Base-by-base conservation (phyloP, 768 basidiomycete genomes). In the Termitomyces bulborhizus region DNA sequence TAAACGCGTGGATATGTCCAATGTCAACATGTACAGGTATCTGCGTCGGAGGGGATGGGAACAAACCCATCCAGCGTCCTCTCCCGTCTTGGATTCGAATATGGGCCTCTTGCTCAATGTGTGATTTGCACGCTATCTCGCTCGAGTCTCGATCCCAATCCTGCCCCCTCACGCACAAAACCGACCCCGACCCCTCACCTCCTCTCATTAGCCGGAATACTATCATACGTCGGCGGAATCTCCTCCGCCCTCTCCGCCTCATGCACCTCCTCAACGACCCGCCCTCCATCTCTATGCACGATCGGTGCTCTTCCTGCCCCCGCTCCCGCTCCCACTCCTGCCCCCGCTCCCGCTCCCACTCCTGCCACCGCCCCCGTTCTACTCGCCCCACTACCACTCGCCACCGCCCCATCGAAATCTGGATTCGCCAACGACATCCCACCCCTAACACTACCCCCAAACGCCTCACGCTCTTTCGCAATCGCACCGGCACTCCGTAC, bases 241-340 rank as follows among this genome's bases (percentile, higher is more conserved):
- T 40, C 40, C n/a, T 40, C 40, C 1, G 7, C n/a, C n/a, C 1
- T 7, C 40, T 11, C 40, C 40, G 1, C 39, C n/a, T 40, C 37
- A 15, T 16, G 37, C 37, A 37, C 40, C 1, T 40, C 40, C 40
- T 40, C 40, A 4, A 40, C 40, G 3, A 40, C n/a, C n/a, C 40
- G 40, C 18, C 40, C 40, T 7, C 39, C 68, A 50, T 67, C 69
- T 53, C 61, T 60, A 48, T 69, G 69, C 48, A 68, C 67, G 32
- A 67, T 55, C 47, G 55, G 45, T n/a, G 45, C 16, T n/a, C 45
- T n/a, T n/a, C n/a, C n/a, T n/a, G n/a, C n/a, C n/a, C n/a, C n/a
- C n/a, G n/a, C n/a, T n/a, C n/a, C n/a, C n/a, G n/a, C n/a, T n/a
- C n/a, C n/a, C n/a, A n/a, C n/a, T n/a, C n/a, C n/a, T n/a, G n/a